Evolutionary conservation across 371 early-diverging fungal genomes (phyloP).

Genomic region (Syncephalastrum monosporum): DNA sequence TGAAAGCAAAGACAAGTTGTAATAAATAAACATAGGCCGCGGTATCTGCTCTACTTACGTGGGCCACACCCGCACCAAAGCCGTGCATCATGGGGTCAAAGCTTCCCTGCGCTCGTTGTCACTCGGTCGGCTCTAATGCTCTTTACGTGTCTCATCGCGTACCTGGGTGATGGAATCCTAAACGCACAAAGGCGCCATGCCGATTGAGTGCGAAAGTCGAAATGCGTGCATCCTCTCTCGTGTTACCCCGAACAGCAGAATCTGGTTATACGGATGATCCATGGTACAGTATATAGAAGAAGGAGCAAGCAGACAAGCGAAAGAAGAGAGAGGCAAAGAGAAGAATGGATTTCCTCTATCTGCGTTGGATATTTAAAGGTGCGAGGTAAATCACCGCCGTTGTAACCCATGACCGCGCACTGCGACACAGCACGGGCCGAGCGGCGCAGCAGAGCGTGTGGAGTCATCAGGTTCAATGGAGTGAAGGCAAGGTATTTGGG

Average conservation of each 20-base stretch:
- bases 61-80: slow-evolving; percentile 68
- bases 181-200: slow-evolving; percentile 21
- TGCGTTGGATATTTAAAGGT: too few relatives aligned
- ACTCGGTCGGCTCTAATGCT: background rate
- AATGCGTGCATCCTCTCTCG: too few relatives aligned
- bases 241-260: slow-evolving; percentile 23
- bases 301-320: background rate
- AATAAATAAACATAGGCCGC: background rate
- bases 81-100: slow-evolving; percentile 64
- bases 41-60: slow-evolving; percentile 25
- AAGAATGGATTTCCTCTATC: background rate
- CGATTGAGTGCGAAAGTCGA: too few relatives aligned
- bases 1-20: background rate
- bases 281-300: slow-evolving; percentile 7
- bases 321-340: background rate
- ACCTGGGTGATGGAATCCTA: slow-evolving; percentile 81
- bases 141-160: slow-evolving; percentile 1
- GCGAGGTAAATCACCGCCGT: too few relatives aligned
- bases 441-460: too few relatives aligned
- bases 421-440: too few relatives aligned
- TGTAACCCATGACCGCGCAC: too few relatives aligned
- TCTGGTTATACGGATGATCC: slow-evolving; percentile 25
- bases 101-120: slow-evolving; percentile 41
- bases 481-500: too few relatives aligned
- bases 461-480: too few relatives aligned